Base-by-base conservation (phyloP, 1,284 basidiomycete species). In the Ceraceosorus guamensis region DNA sequence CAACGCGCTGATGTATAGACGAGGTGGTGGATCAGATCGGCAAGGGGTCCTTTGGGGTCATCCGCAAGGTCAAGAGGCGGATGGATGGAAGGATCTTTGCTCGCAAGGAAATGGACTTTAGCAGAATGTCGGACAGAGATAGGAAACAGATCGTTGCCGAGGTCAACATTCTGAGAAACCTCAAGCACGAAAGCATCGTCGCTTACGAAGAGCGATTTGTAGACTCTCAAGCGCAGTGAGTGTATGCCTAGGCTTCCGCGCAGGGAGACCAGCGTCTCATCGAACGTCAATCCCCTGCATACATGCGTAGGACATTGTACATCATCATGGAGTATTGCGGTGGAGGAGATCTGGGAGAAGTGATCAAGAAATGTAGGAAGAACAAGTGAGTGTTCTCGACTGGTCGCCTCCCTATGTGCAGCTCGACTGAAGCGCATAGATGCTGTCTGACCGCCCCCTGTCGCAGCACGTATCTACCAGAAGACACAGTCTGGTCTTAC, bases 11-110 rank as follows among this genome's bases (percentile, higher is more conserved):
- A 11, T 11, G 39, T 24, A 16, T 43, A 60, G 55, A 93, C 74
- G 90, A 92, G 63, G 81, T 89, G 4, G 81, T 92, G 50, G 89
- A 91, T 66, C 82, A 93, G 60, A 93, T 98, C 55, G 92, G 93
- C 6, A 93, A 91, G 67, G 92, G 92, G n/a, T 89, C 88, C 8
- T 98, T 97, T 80, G 92, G 93, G 1, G 87, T 93, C 64, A 96
- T 97, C 67, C 85, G 89, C 61, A 95, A 93, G 79, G 91, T 96
- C 16, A 81, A 85, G 62, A 80, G 92, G 66, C 87, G 88, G 73
- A 78, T 83, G 6, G 93, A 97, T 77, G 89, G 89, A 49, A 73
- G 90, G 87, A 79, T 91, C 48, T 87, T 92, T 67, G 93, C 92
- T 0, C 81, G 91, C 45, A 96, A 97, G 75, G 90, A 97, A 77